Evolutionary conservation across 805 yeast genomes (phyloP).

Genomic region (Wickerhamomyces canadensis): DNA sequence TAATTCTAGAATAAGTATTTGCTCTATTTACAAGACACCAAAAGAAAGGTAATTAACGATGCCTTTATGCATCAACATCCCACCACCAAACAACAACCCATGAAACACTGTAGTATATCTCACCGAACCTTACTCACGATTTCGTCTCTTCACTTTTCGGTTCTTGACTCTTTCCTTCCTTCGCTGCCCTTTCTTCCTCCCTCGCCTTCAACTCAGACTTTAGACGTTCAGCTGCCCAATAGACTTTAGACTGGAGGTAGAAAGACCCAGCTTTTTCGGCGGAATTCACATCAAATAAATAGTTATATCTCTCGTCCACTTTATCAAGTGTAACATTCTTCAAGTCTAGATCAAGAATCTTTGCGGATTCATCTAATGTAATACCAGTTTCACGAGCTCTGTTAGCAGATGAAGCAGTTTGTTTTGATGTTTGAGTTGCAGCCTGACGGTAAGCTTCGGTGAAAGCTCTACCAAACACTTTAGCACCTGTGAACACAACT

Average conservation of each 20-base stretch:
- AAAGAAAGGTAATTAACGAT: no score
- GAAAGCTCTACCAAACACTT: slow-evolving; percentile 93
- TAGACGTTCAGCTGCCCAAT: slow-evolving; percentile 88
- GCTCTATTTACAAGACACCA: no score
- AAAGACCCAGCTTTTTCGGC: slow-evolving; percentile 96
- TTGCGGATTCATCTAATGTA: slow-evolving; percentile 82
- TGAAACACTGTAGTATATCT: no score
- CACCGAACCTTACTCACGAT: no score
- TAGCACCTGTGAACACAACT: slow-evolving; percentile 90
- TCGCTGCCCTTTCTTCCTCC: slow-evolving; percentile 31
- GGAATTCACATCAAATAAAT: slow-evolving; percentile 81
- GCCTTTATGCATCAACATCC: no score
- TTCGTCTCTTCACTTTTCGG: slow-evolving; percentile 2
- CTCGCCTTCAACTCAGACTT: slow-evolving; percentile 67
- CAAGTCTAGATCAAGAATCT: slow-evolving; percentile 77
- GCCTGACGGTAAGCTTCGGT: slow-evolving; percentile 97
- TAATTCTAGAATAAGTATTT: no score
- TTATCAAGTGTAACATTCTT: slow-evolving; percentile 51
- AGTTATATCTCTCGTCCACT: slow-evolving; percentile 66
- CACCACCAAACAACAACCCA: no score
- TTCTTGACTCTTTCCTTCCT: slow-evolving; percentile 6
- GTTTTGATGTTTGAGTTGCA: slow-evolving; percentile 85
- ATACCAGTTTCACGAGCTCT: slow-evolving; percentile 62
- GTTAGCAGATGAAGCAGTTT: slow-evolving; percentile 46
- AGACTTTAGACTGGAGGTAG: slow-evolving; percentile 88